Base-by-base conservation (phyloP, 2,329 filamentous ascomycete species). In the Arthroderma sp. region DNA sequence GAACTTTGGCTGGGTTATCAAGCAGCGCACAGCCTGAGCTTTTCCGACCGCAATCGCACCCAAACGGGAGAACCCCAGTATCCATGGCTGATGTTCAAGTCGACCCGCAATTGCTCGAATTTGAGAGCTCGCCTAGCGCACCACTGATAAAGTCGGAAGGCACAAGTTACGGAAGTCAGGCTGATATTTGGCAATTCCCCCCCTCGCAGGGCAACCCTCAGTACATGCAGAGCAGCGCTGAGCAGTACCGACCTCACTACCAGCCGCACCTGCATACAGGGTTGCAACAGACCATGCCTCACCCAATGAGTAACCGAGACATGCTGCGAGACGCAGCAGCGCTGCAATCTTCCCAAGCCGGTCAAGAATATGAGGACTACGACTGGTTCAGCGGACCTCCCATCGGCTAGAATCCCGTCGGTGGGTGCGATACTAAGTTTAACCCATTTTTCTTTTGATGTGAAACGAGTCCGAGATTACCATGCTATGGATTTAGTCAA, bases 291-390 rank as follows among this genome's bases (percentile, higher is more conserved):
- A 45, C 29, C 31, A 45, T 30, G 27, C 40, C 11, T 32, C 36
- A 32, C 31, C 33, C 36, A 53, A 48, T 64, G 55, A 54, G 60
- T 49, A 46, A 55, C 36, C 53, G 60, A 52, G 57, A 61, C 52
- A 42, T 54, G 33, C 66, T 64, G 54, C 64, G 51, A 30, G 55
- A 64, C 10, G 44, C 52, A 46, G 33, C 55, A 62, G n/a, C 53
- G 64, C 8, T 38, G 4, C 11, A 38, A 40, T 22, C 33, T 29
- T 22, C 37, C 44, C 62, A 68, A 39, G 56, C 61, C 41, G 61
- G 60, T 36, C 63, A 65, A 11, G 66, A 71, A 39, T 69, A 71
- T 48, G 68, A 71, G 38, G 64, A 66, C 40, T 71, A 67, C 67
- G 64, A 66, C 40, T 71, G 68, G 68, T 58, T 72, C 50, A 54